Percentiles rank a stretch among this genome's conserved stretches.
These are phyloP conservation scores for Porpolomopsis calyptriformis DNA, from an alignment of 768 basidiomycete species.

Conservation along the genomic window DNA sequence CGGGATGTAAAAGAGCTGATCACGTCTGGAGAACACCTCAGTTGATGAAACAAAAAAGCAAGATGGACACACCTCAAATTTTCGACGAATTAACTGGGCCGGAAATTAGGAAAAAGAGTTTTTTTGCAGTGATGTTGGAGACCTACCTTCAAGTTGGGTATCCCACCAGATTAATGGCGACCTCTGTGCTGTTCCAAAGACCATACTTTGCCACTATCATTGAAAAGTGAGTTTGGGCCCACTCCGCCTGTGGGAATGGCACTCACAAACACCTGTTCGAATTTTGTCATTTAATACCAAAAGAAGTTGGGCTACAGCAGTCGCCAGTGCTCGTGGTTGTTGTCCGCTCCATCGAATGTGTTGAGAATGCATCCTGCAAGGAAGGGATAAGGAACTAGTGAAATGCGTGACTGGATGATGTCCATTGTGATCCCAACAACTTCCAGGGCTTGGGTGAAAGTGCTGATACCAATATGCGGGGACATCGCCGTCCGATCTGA, in stretches of 20 bases:
- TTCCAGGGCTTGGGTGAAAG: neutral
- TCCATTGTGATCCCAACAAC: neutral
- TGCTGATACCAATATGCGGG: neutral
- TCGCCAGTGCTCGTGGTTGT: conserved; percentile 5
- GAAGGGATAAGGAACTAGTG: neutral
- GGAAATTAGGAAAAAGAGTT: neutral
- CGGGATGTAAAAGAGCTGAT: conserved; percentile 6
- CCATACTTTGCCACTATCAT: conserved; percentile 5
- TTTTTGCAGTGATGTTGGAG: neutral
- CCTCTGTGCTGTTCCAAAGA: conserved; percentile 2
- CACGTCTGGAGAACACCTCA: conserved; percentile 2
- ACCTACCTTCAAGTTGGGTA: conserved; percentile 5
- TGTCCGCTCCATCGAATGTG: neutral
- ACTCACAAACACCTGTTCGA: conserved; percentile 2
- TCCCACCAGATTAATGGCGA: conserved; percentile 5
- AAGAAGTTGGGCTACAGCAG: conserved; percentile 1
- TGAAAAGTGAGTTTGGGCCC: neutral
- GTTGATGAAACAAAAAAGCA: neutral
- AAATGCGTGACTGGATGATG: neutral
- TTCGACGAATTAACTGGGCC: conserved; percentile 5
- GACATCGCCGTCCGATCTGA: neutral
- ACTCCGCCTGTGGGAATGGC: neutral
- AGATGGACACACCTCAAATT: conserved; percentile 1
- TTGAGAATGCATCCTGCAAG: neutral
- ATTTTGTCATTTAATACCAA: neutral